Evolutionary conservation across 2,329 filamentous ascomycete species (phyloP), one percentile per base, ranked within the genome.

Genomic region (Diplodia corticola): DNA sequence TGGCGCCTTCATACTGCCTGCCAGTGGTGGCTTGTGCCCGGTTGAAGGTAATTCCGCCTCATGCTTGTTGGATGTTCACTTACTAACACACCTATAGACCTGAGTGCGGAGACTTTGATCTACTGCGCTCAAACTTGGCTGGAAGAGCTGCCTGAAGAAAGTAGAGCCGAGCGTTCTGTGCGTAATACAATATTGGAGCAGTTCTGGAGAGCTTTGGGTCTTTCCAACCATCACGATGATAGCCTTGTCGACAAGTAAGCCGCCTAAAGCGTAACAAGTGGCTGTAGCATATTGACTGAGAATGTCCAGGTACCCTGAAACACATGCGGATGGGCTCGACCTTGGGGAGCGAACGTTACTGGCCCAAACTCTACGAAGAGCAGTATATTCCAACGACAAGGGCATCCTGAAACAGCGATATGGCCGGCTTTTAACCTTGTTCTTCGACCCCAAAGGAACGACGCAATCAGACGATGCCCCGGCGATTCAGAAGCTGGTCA

Each of bases 51-150:
- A 37, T n/a, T 64, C 24, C 33, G 12, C 13, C 9, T 13, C 9
- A 5, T 49, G 6, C 5, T 1, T 28, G 3, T 7, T 26, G 10
- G 15, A 20, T 30, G 26, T 12, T 22, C 13, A 10, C 17, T 12
- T 50, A 5, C 46, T 35, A 9, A 28, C 17, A 20, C 28, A 7
- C 33, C 46, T 24, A 44, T 44, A 73, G 71, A 71, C 51, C 46
- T 71, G 22, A 69, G 65, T 37, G 74, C 77, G 17, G 78, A 79
- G 64, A 71, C 71, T 2, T 57, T 79, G 6, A 66, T 75, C 0
- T 77, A 75, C 63, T 75, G 73, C 4, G 63, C 77, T 1, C 75
- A 72, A 15, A 78, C 74, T 55, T 73, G 77, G 69, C 64, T 74
- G 17, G 73, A 75, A 28, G 72, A 76, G 24, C 71, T 71, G 6